Percentiles rank a stretch among this genome's conserved stretches.
Conservation (phyloP, 2,329 filamentous ascomycete genomes). For the Elsinoe arachidis region DNA sequence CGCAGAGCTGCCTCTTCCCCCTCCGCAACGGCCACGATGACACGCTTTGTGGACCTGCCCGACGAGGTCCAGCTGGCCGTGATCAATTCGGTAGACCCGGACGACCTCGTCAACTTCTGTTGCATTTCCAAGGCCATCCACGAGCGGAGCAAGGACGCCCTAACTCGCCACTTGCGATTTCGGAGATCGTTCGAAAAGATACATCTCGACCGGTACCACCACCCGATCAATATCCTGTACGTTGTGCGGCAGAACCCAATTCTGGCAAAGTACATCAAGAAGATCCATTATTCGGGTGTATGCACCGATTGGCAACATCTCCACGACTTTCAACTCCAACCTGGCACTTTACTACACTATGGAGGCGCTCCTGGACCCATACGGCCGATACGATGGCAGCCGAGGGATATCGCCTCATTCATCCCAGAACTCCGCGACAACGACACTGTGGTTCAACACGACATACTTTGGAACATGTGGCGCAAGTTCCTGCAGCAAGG, state of each 20-base stretch:
- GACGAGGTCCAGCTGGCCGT: slow-evolving; percentile 3
- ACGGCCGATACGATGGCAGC: not conserved
- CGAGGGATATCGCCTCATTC: not conserved
- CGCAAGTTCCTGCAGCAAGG: not conserved
- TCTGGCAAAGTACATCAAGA: not conserved
- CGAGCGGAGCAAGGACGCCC: not conserved
- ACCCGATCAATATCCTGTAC: not conserved
- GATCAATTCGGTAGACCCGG: not conserved
- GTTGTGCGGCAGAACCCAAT: not conserved
- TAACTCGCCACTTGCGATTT: not conserved
- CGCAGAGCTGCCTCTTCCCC: not conserved
- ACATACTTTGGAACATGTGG: not conserved
- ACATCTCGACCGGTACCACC: not conserved
- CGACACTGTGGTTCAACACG: not conserved
- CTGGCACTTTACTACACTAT: not conserved
- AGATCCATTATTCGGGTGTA: not conserved
- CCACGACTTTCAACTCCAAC: not conserved
- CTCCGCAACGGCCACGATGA: not conserved
- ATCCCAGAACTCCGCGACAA: not conserved
- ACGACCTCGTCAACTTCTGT: not conserved
- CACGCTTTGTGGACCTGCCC: not conserved
- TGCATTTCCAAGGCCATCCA: not conserved
- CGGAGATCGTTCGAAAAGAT: not conserved
- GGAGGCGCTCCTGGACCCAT: not conserved
- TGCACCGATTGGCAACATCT: not conserved